These are phyloP conservation scores for Pseudogymnoascus sp. DNA, from an alignment of 2,329 filamentous ascomycete genomes.

Conservation along the genomic window DNA sequence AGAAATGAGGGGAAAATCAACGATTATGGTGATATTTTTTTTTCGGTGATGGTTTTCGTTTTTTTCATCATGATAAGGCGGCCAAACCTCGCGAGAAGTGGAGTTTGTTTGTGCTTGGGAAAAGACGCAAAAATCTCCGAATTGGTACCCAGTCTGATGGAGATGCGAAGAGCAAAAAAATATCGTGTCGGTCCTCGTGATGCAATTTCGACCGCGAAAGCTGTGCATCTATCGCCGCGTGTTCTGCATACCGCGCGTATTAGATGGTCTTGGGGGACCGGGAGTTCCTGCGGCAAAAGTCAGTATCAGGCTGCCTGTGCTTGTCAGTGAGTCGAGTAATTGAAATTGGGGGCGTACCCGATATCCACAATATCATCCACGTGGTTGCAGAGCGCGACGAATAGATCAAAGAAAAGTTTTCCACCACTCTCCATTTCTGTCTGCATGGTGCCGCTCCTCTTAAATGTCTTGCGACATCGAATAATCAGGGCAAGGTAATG, in stretches of 20 bases:
- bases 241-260: constrained; percentile 24
- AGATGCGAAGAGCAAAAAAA: constrained; percentile 20
- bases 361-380: constrained; percentile 91
- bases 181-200: constrained; percentile 24
- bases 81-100: constrained; percentile 40
- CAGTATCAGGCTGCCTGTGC: constrained; percentile 14
- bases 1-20: constrained; percentile 32
- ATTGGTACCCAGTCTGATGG: constrained; percentile 32
- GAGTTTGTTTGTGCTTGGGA: constrained; percentile 30
- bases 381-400: constrained; percentile 97
- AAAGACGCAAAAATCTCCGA: constrained; percentile 22
- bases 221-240: constrained; percentile 24
- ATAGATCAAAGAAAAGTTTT: constrained; percentile 96
- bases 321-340: constrained; percentile 20
- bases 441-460: constrained; percentile 97
- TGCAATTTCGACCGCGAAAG: constrained; percentile 25
- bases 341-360: constrained; percentile 35
- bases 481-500: constrained; percentile 97
- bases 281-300: constrained; percentile 37
- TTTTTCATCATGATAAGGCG: constrained; percentile 36
- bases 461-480: constrained; percentile 94
- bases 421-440: constrained; percentile 93
- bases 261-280: constrained; percentile 48
- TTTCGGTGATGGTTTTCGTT: constrained; percentile 10
- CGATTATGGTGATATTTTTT: constrained; percentile 18